phyloP scores from a whole-genome alignment of 345 rosid genomes.

The Hypericum androsaemum region DNA sequence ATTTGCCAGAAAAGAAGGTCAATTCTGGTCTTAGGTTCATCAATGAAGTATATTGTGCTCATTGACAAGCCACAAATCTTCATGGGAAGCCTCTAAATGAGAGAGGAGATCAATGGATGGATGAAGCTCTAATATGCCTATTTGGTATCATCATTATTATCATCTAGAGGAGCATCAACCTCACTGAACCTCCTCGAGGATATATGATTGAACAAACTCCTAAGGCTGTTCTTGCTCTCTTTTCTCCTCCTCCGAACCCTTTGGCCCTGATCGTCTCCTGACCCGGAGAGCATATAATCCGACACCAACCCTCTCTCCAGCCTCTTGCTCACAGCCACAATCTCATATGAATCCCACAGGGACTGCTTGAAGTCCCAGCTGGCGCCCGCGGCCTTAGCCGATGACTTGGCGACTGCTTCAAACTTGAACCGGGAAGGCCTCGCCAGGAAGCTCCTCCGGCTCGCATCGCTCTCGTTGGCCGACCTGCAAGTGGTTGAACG shows the following conservation, averaged over 20 bases:
- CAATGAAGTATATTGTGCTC: no score
- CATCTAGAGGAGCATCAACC: slow-evolving; percentile 13
- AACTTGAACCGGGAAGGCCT: slow-evolving; percentile 64
- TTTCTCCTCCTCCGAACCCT: slow-evolving; percentile 12
- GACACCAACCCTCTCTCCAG: slow-evolving; percentile 43
- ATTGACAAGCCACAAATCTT: no score
- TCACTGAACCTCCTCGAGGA: slow-evolving; percentile 42
- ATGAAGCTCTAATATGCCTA: no score
- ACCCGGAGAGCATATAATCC: slow-evolving; percentile 27
- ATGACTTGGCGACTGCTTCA: slow-evolving; percentile 33
- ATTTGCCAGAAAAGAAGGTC: no score
- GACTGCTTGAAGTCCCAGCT: slow-evolving; percentile 69
- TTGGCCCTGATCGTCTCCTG: neutral
- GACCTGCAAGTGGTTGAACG: slow-evolving; percentile 35
- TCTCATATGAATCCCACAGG: slow-evolving; percentile 72
- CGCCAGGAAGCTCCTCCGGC: slow-evolving; percentile 28
- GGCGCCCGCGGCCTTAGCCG: slow-evolving; percentile 5
- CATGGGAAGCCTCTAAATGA: no score
- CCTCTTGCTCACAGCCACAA: slow-evolving; percentile 46
- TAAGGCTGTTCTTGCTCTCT: slow-evolving; percentile 55
- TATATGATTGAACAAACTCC: slow-evolving; percentile 44
- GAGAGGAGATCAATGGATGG: no score
- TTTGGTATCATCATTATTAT: neutral
- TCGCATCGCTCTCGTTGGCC: slow-evolving; percentile 45
- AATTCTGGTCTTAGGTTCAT: no score